Evolutionary conservation across 148 eudicot species (phyloP).

Genomic region (Camellia granthamiana): DNA sequence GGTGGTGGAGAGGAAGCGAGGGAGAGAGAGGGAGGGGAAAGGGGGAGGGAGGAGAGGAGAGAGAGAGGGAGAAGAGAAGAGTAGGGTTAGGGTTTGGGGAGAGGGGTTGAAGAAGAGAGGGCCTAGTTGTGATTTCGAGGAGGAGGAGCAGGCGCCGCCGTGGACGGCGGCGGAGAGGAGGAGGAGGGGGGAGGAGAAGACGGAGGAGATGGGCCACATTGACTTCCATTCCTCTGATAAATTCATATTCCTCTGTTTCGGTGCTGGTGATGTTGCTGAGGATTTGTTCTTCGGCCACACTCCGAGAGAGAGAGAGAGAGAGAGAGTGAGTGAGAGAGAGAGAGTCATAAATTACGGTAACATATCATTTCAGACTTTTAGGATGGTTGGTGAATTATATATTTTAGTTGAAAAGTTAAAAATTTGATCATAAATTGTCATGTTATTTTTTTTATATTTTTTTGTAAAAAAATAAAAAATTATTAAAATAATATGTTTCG

Average conservation of each 20-base stretch:
- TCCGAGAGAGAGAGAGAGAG: too few species aligned
- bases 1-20: constrained; percentile 38
- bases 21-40: constrained; percentile 43
- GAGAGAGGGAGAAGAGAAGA: constrained; percentile 21
- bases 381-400: too few species aligned
- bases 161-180: constrained; percentile 9
- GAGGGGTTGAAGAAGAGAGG: constrained; percentile 37
- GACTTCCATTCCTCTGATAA: constrained; percentile 47
- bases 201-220: constrained; percentile 37
- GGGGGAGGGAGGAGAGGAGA: constrained; percentile 43
- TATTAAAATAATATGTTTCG: too few species aligned
- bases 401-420: too few species aligned
- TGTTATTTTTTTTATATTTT: too few species aligned
- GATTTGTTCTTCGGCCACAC: too few species aligned
- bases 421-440: too few species aligned
- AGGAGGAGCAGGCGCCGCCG: neutral
- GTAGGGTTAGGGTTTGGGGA: constrained; percentile 11
- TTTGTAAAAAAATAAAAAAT: too few species aligned
- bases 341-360: too few species aligned
- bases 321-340: too few species aligned
- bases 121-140: constrained; percentile 15
- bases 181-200: constrained; percentile 39
- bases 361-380: too few species aligned
- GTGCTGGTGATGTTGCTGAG: too few species aligned
- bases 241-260: constrained; percentile 15